Base-by-base conservation (phyloP, 768 basidiomycete species). In the Lactifluus echinatus region DNA sequence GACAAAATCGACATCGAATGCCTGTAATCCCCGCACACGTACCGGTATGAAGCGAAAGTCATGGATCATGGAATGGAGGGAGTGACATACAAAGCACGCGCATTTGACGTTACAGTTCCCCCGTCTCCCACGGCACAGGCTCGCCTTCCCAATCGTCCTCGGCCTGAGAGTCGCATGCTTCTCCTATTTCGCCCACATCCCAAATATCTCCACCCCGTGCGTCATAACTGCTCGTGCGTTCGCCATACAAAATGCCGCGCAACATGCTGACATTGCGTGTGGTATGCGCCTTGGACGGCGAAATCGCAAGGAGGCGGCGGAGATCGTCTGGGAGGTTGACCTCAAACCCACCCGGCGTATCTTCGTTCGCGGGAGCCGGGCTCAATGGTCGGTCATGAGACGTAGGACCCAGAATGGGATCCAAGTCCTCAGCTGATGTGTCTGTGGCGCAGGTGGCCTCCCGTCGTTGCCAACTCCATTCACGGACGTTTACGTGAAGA, bases 61-160 rank as follows among this genome's bases (percentile, higher is more conserved):
- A n/a, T n/a, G n/a, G n/a, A 40, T 37, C 44, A 56, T 43, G 34
- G n/a, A 36, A 47, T 66, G 58, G 55, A 61, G 59, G 64, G 62
- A 64, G 64, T 52, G 67, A 71, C 72, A 69, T 68, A 39, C 62
- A 62, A 42, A 36, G 48, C 45, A 29, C 43, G 28, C 14, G 53
- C 21, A 46, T 58, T 54, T 19, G 48, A 31, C 52, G 56, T 71
- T 77, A 89, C 69, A 91, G 64, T 64, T 89, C 89, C 51, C 82
- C 89, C 8, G 81, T 75, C 70, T 86, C 86, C 89, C 89, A 91
- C 58, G 88, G 84, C 34, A 89, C 77, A 36, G 85, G 84, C 69
- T 89, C 88, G 34, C 85, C 82, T 70, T 89, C 89, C 89, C 89
- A 91, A 36, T 72, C 71, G 26, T 71, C 71, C 33, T 68, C 67